phyloP scores from a whole-genome alignment of 345 rosid genomes.

The Hibiscus syriacus region DNA sequence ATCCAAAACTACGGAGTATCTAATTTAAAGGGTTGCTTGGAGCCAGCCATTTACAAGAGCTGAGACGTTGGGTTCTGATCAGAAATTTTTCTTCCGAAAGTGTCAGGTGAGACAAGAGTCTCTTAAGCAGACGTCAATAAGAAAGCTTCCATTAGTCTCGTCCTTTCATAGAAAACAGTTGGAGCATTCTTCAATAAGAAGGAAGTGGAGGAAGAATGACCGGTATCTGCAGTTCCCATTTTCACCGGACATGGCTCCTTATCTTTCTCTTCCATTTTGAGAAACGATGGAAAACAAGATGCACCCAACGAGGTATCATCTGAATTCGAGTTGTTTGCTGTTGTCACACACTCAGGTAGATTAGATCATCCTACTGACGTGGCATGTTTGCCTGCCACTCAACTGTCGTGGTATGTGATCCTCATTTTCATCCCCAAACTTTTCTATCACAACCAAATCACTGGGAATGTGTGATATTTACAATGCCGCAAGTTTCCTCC shows the following conservation, averaged over 20 bases:
- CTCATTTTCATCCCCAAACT: slow-evolving; percentile 13
- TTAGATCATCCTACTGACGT: too few relatives aligned
- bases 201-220: slow-evolving; percentile 59
- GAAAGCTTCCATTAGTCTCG: slow-evolving; percentile 60
- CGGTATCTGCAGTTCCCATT: slow-evolving; percentile 56
- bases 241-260: slow-evolving; percentile 53
- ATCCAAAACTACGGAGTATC: slow-evolving; percentile 33
- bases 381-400: too few relatives aligned
- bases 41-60: slow-evolving; percentile 53
- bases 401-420: too few relatives aligned
- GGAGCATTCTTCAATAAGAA: slow-evolving; percentile 48
- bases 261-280: slow-evolving; percentile 59
- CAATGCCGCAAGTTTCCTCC: slow-evolving; percentile 39
- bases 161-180: slow-evolving; percentile 66
- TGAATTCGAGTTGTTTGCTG: slow-evolving; percentile 58
- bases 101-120: slow-evolving; percentile 64
- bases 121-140: slow-evolving; percentile 66
- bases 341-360: slow-evolving; percentile 49
- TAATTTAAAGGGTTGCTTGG: slow-evolving; percentile 54
- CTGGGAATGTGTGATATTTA: slow-evolving; percentile 43
- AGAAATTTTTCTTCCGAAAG: slow-evolving; percentile 63
- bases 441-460: slow-evolving; percentile 41
- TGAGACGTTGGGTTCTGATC: slow-evolving; percentile 60
- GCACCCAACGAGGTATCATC: slow-evolving; percentile 39
- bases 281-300: slow-evolving; percentile 45